Conservation (phyloP, 352 stramenopile species). For the Globisporangium barbulae region DNA sequence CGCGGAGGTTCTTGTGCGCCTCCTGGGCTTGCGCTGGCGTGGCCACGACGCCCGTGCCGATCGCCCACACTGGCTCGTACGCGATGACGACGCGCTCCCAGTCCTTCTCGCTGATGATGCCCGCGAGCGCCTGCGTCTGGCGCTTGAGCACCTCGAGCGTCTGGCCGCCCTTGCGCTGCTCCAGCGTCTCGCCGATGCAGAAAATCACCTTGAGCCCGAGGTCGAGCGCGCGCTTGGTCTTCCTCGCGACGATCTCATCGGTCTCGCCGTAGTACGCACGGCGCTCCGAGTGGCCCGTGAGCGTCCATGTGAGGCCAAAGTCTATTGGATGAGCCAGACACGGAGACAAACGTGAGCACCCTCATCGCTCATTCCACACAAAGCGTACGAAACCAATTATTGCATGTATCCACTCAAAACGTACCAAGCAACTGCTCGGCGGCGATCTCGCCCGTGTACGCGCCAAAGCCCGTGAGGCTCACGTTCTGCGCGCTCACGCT, state of each 20-base stretch:
- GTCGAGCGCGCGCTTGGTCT: constrained; percentile 90
- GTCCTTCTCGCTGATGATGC: constrained; percentile 81
- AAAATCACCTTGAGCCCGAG: constrained; percentile 93
- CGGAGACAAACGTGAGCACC: neutral
- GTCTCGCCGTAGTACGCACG: constrained; percentile 91
- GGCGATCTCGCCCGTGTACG: constrained; percentile 92
- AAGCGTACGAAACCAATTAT: no score
- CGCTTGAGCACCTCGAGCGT: constrained; percentile 92
- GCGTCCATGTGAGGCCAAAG: constrained; percentile 71
- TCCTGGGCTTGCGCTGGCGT: constrained; percentile 95
- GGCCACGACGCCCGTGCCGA: constrained; percentile 96
- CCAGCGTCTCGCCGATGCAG: constrained; percentile 96
- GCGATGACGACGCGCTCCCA: constrained; percentile 91
- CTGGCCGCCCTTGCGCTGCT: constrained; percentile 85
- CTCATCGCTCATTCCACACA: neutral
- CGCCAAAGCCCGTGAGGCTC: constrained; percentile 82
- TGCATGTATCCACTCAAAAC: neutral
- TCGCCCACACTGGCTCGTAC: constrained; percentile 98
- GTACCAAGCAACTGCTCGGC: constrained; percentile 83
- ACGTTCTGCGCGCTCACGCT: constrained; percentile 78
- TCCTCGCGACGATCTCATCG: constrained; percentile 92
- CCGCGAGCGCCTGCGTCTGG: constrained; percentile 93
- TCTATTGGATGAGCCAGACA: constrained; percentile 24
- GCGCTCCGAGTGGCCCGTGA: constrained; percentile 93
- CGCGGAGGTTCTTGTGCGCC: constrained; percentile 82